Evolutionary conservation across 768 basidiomycete genomes (phyloP).

Genomic region (Cytidiella melzeri): DNA sequence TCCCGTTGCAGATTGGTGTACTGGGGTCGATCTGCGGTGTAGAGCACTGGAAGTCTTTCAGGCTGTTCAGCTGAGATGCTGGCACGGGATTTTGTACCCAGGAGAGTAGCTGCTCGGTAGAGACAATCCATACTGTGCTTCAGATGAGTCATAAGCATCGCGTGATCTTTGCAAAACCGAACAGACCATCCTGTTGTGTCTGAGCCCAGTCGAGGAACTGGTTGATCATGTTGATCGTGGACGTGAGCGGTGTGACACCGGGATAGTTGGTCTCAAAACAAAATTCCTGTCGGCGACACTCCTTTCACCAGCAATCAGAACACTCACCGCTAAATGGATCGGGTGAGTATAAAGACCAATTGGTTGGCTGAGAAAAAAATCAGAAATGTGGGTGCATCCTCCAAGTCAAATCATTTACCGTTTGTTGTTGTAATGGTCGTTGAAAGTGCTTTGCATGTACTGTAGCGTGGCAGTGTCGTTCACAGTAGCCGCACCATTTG

Average conservation of each 20-base stretch:
- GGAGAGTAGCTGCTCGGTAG: conserved; percentile 60
- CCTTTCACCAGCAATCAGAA: no score
- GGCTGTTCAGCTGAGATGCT: conserved; percentile 46
- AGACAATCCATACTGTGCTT: conserved; percentile 70
- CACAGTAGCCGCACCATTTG: conserved; percentile 42
- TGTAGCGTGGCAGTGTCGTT: conserved; percentile 60
- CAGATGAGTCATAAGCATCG: neutral
- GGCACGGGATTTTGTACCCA: conserved; percentile 73
- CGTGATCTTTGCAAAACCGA: neutral
- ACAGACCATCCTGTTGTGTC: conserved; percentile 52
- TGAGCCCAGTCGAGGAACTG: conserved; percentile 80
- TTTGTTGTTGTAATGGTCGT: conserved; percentile 65
- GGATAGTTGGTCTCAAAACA: conserved; percentile 44
- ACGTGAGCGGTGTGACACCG: conserved; percentile 42
- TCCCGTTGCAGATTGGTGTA: conserved; percentile 68
- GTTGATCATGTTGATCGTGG: conserved; percentile 72
- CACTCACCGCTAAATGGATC: conserved; percentile 59
- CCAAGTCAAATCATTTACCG: conserved; percentile 23
- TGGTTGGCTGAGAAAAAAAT: conserved; percentile 38
- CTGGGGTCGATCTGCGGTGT: conserved; percentile 51
- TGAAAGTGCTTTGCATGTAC: conserved; percentile 74
- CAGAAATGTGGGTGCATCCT: neutral
- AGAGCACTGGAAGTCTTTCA: conserved; percentile 56
- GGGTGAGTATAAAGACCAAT: conserved; percentile 81
- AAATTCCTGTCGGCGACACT: no score